A percentile compares a stretch with the other conserved stretches of the same genome.
Evolutionary conservation across 192 early-diverging fungal genomes (phyloP).

Genomic region (Borealophlyctis nickersoniae): DNA sequence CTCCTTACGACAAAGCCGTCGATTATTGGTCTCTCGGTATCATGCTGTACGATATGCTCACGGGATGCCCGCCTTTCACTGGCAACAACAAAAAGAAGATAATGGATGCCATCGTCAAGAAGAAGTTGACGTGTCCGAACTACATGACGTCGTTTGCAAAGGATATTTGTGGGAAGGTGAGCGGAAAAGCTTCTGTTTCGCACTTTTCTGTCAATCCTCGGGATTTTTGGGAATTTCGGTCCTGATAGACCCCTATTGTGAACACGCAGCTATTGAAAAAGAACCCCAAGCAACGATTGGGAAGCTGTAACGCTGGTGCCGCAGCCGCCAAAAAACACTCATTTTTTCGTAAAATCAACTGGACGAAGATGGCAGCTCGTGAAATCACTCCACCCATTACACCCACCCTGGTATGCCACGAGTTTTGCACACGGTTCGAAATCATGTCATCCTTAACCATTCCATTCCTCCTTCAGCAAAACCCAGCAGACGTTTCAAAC

Average conservation of each 20-base stretch:
- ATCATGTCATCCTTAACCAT: background rate
- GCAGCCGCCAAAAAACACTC: slow-evolving; percentile 62
- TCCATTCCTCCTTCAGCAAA: slow-evolving; percentile 32
- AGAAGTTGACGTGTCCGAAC: slow-evolving; percentile 74
- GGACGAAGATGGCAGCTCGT: slow-evolving; percentile 39
- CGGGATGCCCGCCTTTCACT: slow-evolving; percentile 70
- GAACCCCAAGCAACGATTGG: slow-evolving; percentile 58
- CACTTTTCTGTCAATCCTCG: background rate
- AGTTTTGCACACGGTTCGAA: background rate
- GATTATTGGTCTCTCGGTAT: slow-evolving; percentile 93
- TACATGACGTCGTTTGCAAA: slow-evolving; percentile 76
- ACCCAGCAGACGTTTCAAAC: slow-evolving; percentile 69
- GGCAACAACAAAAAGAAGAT: slow-evolving; percentile 78
- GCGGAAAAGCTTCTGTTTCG: background rate
- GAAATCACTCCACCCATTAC: slow-evolving; percentile 36
- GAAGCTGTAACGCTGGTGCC: slow-evolving; percentile 27
- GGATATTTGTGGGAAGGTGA: slow-evolving; percentile 67
- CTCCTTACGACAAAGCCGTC: slow-evolving; percentile 50
- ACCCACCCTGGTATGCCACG: slow-evolving; percentile 46
- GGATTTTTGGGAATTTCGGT: background rate
- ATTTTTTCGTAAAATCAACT: slow-evolving; percentile 67
- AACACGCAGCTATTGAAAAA: slow-evolving; percentile 50
- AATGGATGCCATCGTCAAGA: slow-evolving; percentile 78
- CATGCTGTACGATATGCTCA: slow-evolving; percentile 90
- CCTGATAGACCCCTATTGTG: background rate